These are phyloP conservation scores for Schwanniomyces pseudopolymorphus DNA, from an alignment of 805 yeast species.

Conservation along the genomic window DNA sequence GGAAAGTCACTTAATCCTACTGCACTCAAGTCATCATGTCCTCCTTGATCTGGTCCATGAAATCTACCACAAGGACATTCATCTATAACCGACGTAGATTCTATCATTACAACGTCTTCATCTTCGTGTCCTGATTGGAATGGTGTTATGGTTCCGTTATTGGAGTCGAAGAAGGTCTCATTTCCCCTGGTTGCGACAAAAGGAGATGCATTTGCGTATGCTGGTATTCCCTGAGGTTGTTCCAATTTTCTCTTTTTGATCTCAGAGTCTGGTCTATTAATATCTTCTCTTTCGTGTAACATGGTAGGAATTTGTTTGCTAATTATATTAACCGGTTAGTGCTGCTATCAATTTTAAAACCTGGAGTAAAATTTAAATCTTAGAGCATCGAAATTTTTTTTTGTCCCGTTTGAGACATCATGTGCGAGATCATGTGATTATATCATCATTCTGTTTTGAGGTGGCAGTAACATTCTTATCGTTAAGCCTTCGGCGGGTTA, in stretches of 20 bases:
- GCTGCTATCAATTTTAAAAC: background rate
- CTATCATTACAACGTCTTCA: background rate
- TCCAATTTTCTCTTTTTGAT: slow-evolving; percentile 6
- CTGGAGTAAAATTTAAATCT: background rate
- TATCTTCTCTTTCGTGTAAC: background rate
- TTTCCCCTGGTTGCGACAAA: slow-evolving; percentile 1
- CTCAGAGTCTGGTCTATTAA: background rate
- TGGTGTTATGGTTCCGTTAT: slow-evolving; percentile 6
- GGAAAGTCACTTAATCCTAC: slow-evolving; percentile 20
- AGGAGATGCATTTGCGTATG: background rate
- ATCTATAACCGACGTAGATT: background rate
- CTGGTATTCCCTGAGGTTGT: background rate
- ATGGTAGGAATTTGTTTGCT: background rate
- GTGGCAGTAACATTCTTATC: background rate
- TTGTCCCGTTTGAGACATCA: background rate
- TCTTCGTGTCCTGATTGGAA: background rate
- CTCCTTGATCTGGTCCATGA: slow-evolving; percentile 29
- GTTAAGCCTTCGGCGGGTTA: background rate
- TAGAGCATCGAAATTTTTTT: background rate
- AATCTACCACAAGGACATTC: slow-evolving; percentile 29
- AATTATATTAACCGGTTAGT: background rate
- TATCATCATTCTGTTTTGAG: background rate
- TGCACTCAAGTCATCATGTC: slow-evolving; percentile 23
- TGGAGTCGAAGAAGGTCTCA: background rate
- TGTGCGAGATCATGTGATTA: background rate